Evolutionary conservation across 2,329 filamentous ascomycete species (phyloP).

Genomic region (Calonectria honghensis): DNA sequence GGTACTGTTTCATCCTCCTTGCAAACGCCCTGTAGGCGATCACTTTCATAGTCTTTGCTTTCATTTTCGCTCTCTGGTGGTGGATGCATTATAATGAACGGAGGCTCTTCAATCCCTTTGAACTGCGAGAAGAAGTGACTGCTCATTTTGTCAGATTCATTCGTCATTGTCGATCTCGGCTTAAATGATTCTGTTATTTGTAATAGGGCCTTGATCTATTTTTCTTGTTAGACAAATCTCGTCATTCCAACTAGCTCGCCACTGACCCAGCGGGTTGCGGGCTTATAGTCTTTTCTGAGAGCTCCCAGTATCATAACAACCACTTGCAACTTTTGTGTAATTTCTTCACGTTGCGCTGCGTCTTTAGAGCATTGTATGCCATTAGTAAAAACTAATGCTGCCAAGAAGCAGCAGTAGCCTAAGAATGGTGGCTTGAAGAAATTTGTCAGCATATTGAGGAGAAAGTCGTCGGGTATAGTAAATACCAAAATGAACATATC

Average conservation of each 20-base stretch:
- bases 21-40: too few species aligned
- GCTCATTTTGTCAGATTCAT: too few species aligned
- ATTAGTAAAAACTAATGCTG: slow-evolving; percentile 2
- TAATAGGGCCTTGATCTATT: not conserved
- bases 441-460: not conserved
- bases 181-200: too few species aligned
- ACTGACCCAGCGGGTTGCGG: not conserved
- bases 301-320: slow-evolving; percentile 16
- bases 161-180: too few species aligned
- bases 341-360: not conserved
- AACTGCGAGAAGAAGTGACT: slow-evolving; percentile 1
- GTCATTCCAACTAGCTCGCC: not conserved
- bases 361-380: not conserved
- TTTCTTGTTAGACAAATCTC: not conserved
- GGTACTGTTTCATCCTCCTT: not conserved
- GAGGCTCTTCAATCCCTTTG: not conserved
- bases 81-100: not conserved
- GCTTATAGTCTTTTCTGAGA: not conserved
- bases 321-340: not conserved
- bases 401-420: slow-evolving; percentile 20
- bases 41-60: not conserved
- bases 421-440: slow-evolving; percentile 1
- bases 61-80: too few species aligned
- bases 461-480: too few species aligned
- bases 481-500: slow-evolving; percentile 18